Evolutionary conservation across 306 rosid genomes (phyloP), one percentile per base, ranked within the genome.

Genomic region (Delonix regia): DNA sequence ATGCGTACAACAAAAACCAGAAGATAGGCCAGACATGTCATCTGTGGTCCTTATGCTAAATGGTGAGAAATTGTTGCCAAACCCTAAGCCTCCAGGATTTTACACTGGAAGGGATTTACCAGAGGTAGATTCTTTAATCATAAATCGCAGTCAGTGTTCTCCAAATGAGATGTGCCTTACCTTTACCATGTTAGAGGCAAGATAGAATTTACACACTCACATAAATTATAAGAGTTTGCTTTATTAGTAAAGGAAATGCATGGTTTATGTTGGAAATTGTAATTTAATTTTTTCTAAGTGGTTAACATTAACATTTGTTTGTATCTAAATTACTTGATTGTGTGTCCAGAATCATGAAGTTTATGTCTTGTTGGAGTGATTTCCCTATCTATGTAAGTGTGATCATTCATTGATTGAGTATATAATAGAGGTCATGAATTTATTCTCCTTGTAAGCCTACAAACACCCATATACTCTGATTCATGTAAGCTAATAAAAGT

Each of bases 11-110:
- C 79, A 75, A 25, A n/a, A 19, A 41, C 70, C 79, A 24, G 30
- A 75, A 63, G 79, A 75, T 3, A 75, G 71, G 27, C 79, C 70
- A 4, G 66, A n/a, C 22, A 75, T 75, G 60, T 45, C 70, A 0
- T 27, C 70, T 42, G 71, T 75, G 60, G 79, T 75, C 28, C 5
- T 75, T 0, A 75, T 42, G 79, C 21, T 79, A 49, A 61, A 71
- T 60, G 61, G 71, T 33, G 77, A 78, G 24, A 65, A 76, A 30
- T 16, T 13, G 19, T 38, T 76, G 55, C 66, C 80, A 1, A 16
- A 64, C 30, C 80, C 80, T 7, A 33, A 7, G 4, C 36, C 10
- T 52, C 78, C 83, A 4, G 80, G 44, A 0, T 73, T 74, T 24
- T 80, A 74, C 60, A 42, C 2, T 3, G 75, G 39, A 55, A 19